These are phyloP conservation scores for Colletotrichum musicola DNA, from an alignment of 2,329 filamentous ascomycete species.

Conservation along the genomic window DNA sequence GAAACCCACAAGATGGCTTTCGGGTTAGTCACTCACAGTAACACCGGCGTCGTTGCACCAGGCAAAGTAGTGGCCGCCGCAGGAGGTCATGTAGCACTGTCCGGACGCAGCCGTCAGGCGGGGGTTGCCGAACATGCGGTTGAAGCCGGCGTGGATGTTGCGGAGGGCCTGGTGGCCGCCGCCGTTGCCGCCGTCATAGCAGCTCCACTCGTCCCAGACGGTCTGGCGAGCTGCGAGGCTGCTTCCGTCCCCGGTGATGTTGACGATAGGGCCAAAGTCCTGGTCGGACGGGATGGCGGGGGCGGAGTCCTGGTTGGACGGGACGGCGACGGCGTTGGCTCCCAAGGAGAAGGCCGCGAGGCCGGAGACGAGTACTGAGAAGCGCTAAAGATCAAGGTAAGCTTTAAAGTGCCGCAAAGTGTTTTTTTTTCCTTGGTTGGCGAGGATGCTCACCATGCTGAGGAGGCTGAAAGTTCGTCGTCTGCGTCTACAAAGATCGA, in stretches of 20 bases:
- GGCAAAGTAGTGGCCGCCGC: not conserved
- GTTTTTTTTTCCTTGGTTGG: no score
- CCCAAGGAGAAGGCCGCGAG: no score
- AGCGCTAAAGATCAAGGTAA: no score
- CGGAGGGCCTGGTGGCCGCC: not conserved
- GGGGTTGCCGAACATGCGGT: not conserved
- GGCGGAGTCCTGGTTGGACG: no score
- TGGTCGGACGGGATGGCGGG: no score
- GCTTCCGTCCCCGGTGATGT: not conserved
- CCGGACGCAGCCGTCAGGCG: not conserved
- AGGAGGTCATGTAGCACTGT: not conserved
- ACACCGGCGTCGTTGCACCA: not conserved
- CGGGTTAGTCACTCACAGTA: not conserved
- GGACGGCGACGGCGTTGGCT: no score
- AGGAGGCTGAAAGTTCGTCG: no score
- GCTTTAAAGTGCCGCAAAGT: no score
- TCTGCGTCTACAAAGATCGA: no score
- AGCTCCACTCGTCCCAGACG: not conserved
- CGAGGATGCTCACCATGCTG: no score
- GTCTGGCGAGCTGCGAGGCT: not conserved
- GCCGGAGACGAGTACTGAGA: no score
- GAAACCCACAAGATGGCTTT: not conserved
- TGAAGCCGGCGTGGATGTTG: conserved; percentile 2
- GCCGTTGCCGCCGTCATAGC: not conserved
- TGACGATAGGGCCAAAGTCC: no score